phyloP scores from a whole-genome alignment of 768 basidiomycete genomes.

The Erythrobasidium yunnanense region DNA sequence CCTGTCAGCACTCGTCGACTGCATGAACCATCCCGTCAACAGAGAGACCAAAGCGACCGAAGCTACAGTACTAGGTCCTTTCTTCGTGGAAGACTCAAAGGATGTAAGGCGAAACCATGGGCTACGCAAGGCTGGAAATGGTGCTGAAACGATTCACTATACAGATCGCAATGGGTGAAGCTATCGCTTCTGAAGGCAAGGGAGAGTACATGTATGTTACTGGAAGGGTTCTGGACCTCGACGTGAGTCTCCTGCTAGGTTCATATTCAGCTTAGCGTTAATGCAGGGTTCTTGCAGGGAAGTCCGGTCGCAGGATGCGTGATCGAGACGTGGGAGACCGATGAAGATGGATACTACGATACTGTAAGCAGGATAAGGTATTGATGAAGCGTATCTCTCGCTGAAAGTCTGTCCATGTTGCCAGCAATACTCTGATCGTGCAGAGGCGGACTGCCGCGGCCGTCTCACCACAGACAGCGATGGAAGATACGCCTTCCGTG shows the following conservation, averaged over 20 bases:
- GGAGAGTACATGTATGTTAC: conserved; percentile 74
- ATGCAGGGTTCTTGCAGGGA: no score
- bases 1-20: conserved; percentile 64
- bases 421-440: conserved; percentile 34
- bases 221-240: conserved; percentile 56
- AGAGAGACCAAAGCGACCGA: conserved; percentile 31
- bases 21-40: conserved; percentile 40
- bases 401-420: not conserved
- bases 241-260: no score
- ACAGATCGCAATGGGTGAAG: conserved; percentile 51
- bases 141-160: no score
- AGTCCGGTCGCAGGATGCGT: conserved; percentile 36
- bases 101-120: no score
- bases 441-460: conserved; percentile 34
- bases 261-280: no score
- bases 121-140: no score
- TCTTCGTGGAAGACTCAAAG: conserved; percentile 65
- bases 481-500: conserved; percentile 35
- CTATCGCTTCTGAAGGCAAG: conserved; percentile 77
- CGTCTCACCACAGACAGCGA: conserved; percentile 31
- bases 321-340: conserved; percentile 46
- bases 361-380: not conserved
- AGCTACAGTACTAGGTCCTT: conserved; percentile 64
- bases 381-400: not conserved
- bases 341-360: conserved; percentile 44